Percentiles rank a stretch among this genome's conserved stretches.
phyloP scores from a whole-genome alignment of 371 early-diverging fungal genomes.

The Syncephalastrum monosporum region DNA sequence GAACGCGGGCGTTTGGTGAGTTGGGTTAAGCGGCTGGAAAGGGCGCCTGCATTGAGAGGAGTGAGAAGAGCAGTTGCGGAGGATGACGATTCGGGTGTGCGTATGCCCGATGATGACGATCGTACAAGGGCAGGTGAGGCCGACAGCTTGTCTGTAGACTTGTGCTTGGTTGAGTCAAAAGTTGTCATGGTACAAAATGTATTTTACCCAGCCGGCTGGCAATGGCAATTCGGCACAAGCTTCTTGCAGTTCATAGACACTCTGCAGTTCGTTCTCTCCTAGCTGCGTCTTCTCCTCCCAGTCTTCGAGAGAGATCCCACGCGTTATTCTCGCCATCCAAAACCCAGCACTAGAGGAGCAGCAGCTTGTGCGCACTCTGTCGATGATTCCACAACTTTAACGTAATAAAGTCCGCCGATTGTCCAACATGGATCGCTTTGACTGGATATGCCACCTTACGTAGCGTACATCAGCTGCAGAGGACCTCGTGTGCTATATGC shows the following conservation, averaged over 20 bases:
- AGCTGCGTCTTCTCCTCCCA: constrained; percentile 70
- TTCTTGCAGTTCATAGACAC: constrained; percentile 64
- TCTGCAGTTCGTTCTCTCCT: constrained; percentile 56
- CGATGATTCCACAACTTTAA: too few species aligned
- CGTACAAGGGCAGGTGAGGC: constrained; percentile 29
- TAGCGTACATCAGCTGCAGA: too few species aligned
- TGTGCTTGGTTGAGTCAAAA: background rate
- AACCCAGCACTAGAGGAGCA: too few species aligned
- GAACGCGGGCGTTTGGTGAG: constrained; percentile 41
- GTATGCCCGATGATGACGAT: constrained; percentile 31
- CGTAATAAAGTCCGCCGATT: too few species aligned
- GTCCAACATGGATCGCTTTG: too few species aligned
- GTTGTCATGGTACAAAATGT: too few species aligned
- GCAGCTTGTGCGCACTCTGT: too few species aligned
- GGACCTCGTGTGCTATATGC: too few species aligned
- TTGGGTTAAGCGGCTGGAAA: constrained; percentile 24
- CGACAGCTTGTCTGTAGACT: constrained; percentile 21
- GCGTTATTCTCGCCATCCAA: constrained; percentile 31
- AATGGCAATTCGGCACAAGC: constrained; percentile 68
- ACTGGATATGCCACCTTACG: too few species aligned
- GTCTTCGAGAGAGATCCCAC: constrained; percentile 55
- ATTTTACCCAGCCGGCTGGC: constrained; percentile 53
- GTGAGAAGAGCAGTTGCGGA: constrained; percentile 7
- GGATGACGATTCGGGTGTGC: constrained; percentile 30
- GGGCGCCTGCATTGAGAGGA: constrained; percentile 29